A percentile compares a stretch with the other conserved stretches of the same genome.
phyloP scores from a whole-genome alignment of 164 flowering plant genomes.

The Magnolia sinica region DNA sequence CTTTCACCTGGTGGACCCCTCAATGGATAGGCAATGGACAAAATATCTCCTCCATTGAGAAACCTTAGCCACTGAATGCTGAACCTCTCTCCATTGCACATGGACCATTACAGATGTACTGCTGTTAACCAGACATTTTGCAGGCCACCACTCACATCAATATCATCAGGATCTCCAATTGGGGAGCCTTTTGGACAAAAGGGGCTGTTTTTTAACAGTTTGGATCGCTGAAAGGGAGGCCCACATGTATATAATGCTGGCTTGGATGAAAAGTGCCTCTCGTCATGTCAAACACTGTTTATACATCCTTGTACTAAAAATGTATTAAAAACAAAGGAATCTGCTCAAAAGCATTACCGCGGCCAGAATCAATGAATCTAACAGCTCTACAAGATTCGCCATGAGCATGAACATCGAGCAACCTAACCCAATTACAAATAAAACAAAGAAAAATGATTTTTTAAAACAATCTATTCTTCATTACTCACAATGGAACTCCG shows the following conservation, averaged over 20 bases:
- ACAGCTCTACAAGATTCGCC: constrained; percentile 79
- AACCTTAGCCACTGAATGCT: too few species aligned
- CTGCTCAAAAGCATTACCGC: constrained; percentile 35
- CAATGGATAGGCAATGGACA: not conserved
- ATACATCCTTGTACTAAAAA: too few species aligned
- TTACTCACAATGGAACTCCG: too few species aligned
- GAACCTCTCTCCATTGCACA: not conserved
- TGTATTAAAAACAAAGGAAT: too few species aligned
- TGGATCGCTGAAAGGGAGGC: not conserved
- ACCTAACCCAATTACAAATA: constrained; percentile 26
- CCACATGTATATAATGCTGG: not conserved
- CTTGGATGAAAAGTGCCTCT: too few species aligned
- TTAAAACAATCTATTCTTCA: too few species aligned
- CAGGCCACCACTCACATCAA: not conserved
- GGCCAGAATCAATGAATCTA: constrained; percentile 71
- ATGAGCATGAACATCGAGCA: constrained; percentile 63
- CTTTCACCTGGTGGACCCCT: not conserved
- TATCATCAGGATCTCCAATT: not conserved
- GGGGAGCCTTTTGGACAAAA: not conserved
- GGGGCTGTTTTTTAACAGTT: not conserved
- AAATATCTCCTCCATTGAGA: not conserved
- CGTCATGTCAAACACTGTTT: too few species aligned
- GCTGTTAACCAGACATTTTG: too few species aligned
- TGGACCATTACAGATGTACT: not conserved
- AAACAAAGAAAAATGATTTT: not conserved